Base-by-base conservation (phyloP, 805 yeast species). In the Ogataea nitratoaversa region DNA sequence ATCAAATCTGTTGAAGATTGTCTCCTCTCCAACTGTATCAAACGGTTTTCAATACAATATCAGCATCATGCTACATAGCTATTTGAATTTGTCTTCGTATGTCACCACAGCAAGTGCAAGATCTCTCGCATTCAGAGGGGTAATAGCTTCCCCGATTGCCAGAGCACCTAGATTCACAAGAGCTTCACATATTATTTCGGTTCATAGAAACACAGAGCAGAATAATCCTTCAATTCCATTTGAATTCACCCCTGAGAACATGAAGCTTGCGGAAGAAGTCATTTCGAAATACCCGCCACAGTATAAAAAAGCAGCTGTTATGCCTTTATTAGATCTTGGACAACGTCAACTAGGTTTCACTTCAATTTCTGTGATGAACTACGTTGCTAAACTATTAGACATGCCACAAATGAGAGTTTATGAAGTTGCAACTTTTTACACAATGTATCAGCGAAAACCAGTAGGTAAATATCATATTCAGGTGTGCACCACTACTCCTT, bases 381-480 rank as follows among this genome's bases (percentile, higher is more conserved):
- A 87, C 60, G 95, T 86, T 37, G 95, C 95, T 39, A 78, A 82
- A 63, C 55, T 82, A 57, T 72, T 85, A 54, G 91, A 84, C 55
- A 83, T 87, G 81, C 95, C 95, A 23, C 95, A 95, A 44, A 86
- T 86, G 95, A 78, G 95, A 67, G 95, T 86, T 23, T 86, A 86
- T 63, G 95, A 86, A 63, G 95, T 86, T 48, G 95, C 95, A 24
- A 84, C 95, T 31, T 86, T 86, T 68, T 86, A 86, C 67, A 86
- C 95, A 52, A 87, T 86, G 95, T 86, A 81, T 70, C 84, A 84
- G 67, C 78, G 93, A 62, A 71, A 75, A 49, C 95, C 95, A 36
- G 79, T 87, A 76, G 95, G 95, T 44, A 84, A 85, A 59, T 84
- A 76, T 61, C 84, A 84, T 60, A 66, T 86, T 40, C 95, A 86